A percentile compares a stretch with the other conserved stretches of the same genome.
phyloP scores from a whole-genome alignment of 352 stramenopile genomes.

The Globisporangium cylindrosporum region DNA sequence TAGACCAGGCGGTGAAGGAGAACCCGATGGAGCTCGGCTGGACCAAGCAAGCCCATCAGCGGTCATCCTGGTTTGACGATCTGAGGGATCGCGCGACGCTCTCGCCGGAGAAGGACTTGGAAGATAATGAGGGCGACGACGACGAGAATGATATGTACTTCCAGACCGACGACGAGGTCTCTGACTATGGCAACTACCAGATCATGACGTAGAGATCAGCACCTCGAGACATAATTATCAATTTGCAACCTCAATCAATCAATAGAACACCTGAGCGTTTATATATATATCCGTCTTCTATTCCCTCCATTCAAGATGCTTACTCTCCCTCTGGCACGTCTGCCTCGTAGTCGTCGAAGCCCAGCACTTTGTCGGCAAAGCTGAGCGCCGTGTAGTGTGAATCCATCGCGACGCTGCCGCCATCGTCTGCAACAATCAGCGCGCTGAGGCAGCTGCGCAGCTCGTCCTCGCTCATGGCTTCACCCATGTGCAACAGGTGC shows the following conservation, averaged over 20 bases:
- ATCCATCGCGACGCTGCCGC: conserved; percentile 30
- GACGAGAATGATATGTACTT: conserved; percentile 19
- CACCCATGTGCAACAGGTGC: conserved; percentile 61
- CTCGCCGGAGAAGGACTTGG: background rate
- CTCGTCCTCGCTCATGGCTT: conserved; percentile 81
- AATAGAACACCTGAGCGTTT: background rate
- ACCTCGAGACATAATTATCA: background rate
- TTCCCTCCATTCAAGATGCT: background rate
- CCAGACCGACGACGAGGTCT: conserved; percentile 23
- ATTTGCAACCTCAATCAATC: background rate
- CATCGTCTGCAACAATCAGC: conserved; percentile 46
- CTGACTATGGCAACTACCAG: conserved; percentile 21
- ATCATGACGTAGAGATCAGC: conserved; percentile 18
- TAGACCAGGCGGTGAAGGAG: conserved; percentile 9
- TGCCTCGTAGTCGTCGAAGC: conserved; percentile 85
- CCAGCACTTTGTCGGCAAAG: conserved; percentile 85
- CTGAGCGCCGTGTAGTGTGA: conserved; percentile 49
- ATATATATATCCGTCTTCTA: background rate
- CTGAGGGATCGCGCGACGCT: conserved; percentile 4
- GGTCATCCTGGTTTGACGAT: conserved; percentile 12
- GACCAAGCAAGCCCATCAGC: conserved; percentile 2
- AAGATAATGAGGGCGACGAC: conserved; percentile 2
- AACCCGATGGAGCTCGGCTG: conserved; percentile 29
- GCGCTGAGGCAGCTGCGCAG: conserved; percentile 75
- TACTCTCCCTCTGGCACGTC: background rate